phyloP scores from a whole-genome alignment of 352 stramenopile species.

The Phytophthora pseudosyringae region DNA sequence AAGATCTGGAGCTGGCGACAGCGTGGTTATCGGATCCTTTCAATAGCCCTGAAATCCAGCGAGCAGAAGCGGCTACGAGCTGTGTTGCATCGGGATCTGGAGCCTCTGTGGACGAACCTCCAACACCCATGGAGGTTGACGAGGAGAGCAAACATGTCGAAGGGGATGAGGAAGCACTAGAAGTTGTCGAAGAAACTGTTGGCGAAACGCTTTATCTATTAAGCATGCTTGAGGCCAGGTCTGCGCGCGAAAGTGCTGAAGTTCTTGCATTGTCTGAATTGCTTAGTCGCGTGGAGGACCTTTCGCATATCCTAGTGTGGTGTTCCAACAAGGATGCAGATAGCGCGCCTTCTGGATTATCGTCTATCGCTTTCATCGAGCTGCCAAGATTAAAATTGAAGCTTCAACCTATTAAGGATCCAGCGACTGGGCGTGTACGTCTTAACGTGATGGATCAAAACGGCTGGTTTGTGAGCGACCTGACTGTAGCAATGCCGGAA shows the following conservation, averaged over 20 bases:
- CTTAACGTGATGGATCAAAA: slow-evolving; percentile 84
- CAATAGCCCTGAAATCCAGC: slow-evolving; percentile 71
- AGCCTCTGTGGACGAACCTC: not conserved
- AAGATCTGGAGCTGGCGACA: slow-evolving; percentile 67
- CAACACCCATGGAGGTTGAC: slow-evolving; percentile 51
- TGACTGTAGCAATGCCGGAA: slow-evolving; percentile 47
- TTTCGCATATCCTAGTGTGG: slow-evolving; percentile 98
- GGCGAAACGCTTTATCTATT: slow-evolving; percentile 92
- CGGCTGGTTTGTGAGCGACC: slow-evolving; percentile 84
- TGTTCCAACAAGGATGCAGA: slow-evolving; percentile 58
- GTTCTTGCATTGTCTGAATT: slow-evolving; percentile 84
- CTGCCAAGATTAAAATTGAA: slow-evolving; percentile 97
- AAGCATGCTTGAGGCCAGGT: slow-evolving; percentile 91
- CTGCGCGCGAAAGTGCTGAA: slow-evolving; percentile 42
- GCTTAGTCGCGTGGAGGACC: slow-evolving; percentile 95
- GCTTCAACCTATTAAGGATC: slow-evolving; percentile 79
- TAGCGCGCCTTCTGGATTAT: slow-evolving; percentile 6
- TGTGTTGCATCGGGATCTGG: not conserved
- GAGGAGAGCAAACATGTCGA: slow-evolving; percentile 58
- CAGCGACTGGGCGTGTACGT: slow-evolving; percentile 52
- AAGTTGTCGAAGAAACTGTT: slow-evolving; percentile 65
- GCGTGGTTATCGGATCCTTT: slow-evolving; percentile 67
- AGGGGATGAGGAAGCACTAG: slow-evolving; percentile 56
- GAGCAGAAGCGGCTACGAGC: slow-evolving; percentile 45
- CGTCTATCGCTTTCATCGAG: slow-evolving; percentile 95